Base-by-base conservation (phyloP, 164 flowering plant species). In the Tinospora cordifolia region DNA sequence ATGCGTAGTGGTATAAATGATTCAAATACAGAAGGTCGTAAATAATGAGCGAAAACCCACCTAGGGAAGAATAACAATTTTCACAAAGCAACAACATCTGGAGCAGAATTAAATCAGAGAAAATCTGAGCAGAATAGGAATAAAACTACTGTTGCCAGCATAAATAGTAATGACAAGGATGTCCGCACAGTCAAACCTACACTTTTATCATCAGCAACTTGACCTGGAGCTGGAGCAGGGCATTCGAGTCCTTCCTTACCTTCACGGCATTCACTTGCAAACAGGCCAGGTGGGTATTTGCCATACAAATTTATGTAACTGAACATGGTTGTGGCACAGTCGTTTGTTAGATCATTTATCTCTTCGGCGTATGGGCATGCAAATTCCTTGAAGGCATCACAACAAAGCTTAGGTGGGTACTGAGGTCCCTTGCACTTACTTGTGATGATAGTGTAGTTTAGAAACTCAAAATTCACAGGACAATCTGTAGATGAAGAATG, bases 341-440 rank as follows among this genome's bases (percentile, higher is more conserved):
- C 69, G 46, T 41, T 66, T 21, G 69, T 44, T 1, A 46, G 21
- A 26, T 66, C 69, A 47, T 66, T 66, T 17, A 66, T 22, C 36
- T 66, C 21, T 3, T 24, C 58, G 13, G 57, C 69, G 1, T n/a
- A 65, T 12, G 26, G 46, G 67, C 88, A 85, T 0, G 83, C 80
- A n/a, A 85, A 79, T 67, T 82, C 69, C 75, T 76, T 78, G 38
- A 84, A 72, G 12, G 88, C 80, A 1, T 3, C 57, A 69, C 88
- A 85, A 49, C 88, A 85, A 17, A 68, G 64, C 11, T 74, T 57
- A 26, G 79, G n/a, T 0, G 75, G 63, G 66, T 84, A 85, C n/a
- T 73, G 67, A 21, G 88, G 88, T 22, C 88, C 88, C 73, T 82
- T 85, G 81, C 88, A 85, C 47, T 81, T 76, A 80, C 86, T 83